Evolutionary conservation across 352 stramenopile genomes (phyloP).

Genomic region (Stephanocyclus meneghinianus): DNA sequence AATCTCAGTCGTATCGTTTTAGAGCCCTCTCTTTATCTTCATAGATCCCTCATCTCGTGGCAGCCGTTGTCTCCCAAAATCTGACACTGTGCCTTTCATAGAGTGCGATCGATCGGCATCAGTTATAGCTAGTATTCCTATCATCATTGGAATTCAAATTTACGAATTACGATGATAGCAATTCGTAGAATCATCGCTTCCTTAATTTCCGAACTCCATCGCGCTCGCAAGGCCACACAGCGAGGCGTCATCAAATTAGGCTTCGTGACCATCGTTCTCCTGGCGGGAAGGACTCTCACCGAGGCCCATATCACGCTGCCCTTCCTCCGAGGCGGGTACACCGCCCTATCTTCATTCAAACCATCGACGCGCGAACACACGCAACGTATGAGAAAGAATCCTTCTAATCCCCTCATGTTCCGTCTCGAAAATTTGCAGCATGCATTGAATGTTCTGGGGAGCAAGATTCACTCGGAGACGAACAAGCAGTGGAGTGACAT

Average conservation of each 20-base stretch:
- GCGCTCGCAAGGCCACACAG: not conserved
- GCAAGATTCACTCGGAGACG: slow-evolving; percentile 7
- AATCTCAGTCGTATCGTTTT: no score
- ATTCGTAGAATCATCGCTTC: not conserved
- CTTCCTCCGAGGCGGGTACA: slow-evolving; percentile 11
- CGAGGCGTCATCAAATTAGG: not conserved
- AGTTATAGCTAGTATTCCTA: no score
- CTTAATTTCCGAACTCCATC: not conserved
- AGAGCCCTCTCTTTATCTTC: no score
- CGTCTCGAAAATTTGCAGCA: slow-evolving; percentile 1
- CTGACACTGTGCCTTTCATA: no score
- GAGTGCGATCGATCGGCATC: no score
- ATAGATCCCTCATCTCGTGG: no score
- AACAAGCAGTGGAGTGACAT: slow-evolving; percentile 9
- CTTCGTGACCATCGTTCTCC: not conserved
- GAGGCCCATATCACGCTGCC: slow-evolving; percentile 14
- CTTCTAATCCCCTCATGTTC: not conserved
- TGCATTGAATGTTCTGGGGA: not conserved
- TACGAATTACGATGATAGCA: not conserved
- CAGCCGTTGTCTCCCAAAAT: no score
- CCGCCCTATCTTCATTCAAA: not conserved
- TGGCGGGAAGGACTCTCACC: slow-evolving; percentile 13
- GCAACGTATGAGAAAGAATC: not conserved
- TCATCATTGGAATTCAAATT: no score
- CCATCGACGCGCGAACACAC: not conserved